Conservation (phyloP, 768 basidiomycete genomes). For the Boletus coccyginus region DNA sequence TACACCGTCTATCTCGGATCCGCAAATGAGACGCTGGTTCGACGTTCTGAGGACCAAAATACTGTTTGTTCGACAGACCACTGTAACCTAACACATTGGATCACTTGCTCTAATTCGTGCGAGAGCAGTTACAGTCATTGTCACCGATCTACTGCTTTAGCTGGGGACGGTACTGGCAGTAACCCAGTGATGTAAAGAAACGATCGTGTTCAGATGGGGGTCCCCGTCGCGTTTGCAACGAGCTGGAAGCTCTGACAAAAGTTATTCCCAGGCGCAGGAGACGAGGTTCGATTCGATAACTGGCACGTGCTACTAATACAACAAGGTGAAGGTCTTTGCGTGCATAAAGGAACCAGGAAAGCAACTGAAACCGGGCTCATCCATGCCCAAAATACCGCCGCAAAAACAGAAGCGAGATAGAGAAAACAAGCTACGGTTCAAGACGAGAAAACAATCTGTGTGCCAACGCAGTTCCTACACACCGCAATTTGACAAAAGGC, state of each 20-base stretch:
- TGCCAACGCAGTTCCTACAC: neutral
- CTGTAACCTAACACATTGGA: too few species aligned
- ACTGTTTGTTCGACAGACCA: too few species aligned
- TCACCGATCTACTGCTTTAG: too few species aligned
- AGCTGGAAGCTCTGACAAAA: too few species aligned
- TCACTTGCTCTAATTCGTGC: too few species aligned
- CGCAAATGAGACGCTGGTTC: neutral
- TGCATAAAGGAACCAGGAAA: neutral
- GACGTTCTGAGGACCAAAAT: too few species aligned
- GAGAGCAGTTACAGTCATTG: too few species aligned
- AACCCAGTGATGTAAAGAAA: too few species aligned
- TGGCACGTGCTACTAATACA: neutral
- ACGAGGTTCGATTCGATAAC: neutral
- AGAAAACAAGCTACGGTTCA: neutral
- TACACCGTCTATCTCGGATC: conserved; percentile 1
- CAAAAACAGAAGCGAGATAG: neutral
- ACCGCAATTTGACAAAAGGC: neutral
- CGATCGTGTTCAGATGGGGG: too few species aligned
- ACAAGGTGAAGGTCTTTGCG: neutral
- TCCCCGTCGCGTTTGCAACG: too few species aligned
- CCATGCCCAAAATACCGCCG: neutral
- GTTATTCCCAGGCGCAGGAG: neutral
- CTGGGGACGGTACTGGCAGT: too few species aligned
- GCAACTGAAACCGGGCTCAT: neutral
- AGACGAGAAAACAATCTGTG: neutral